phyloP scores from a whole-genome alignment of 1,139 yeast species.

The Kazachstania sp. region DNA sequence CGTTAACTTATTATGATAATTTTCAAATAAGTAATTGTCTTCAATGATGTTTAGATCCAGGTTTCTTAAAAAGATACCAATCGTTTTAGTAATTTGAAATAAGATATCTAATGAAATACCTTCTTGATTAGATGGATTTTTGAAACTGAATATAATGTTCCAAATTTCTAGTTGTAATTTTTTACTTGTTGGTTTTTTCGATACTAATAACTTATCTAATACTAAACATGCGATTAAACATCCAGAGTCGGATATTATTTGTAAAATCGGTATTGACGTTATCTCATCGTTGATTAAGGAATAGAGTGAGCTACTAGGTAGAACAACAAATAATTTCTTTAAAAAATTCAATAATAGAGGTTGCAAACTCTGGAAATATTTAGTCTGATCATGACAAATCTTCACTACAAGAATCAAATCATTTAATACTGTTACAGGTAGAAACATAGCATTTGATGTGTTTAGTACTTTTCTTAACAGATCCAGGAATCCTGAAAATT shows the following conservation, averaged over 20 bases:
- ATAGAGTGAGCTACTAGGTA: conserved; percentile 21
- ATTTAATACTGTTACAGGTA: conserved; percentile 10
- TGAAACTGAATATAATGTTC: conserved; percentile 18
- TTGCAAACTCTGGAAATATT: conserved; percentile 19
- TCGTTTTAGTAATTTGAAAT: conserved; percentile 27
- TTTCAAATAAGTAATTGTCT: conserved; percentile 8
- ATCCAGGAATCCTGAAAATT: conserved; percentile 29
- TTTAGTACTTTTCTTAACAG: conserved; percentile 23
- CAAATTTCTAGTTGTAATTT: conserved; percentile 13
- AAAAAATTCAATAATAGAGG: conserved; percentile 20
- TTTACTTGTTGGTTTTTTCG: conserved; percentile 6
- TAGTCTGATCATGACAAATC: conserved; percentile 21
- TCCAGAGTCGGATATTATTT: conserved; percentile 16
- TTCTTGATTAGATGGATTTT: conserved; percentile 6
- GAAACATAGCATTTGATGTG: conserved; percentile 15
- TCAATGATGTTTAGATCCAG: conserved; percentile 3
- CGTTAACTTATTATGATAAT: conserved; percentile 6
- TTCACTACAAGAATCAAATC: conserved; percentile 14
- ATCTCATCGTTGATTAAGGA: conserved; percentile 8
- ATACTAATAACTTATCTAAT: conserved; percentile 22
- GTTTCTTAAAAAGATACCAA: conserved; percentile 24
- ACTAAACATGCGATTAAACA: conserved; percentile 19
- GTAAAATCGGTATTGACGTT: conserved; percentile 6
- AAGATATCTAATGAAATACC: conserved; percentile 14
- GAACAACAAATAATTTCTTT: conserved; percentile 22